Conservation (phyloP, 139 green algal genomes). For the Chlorella sp. region DNA sequence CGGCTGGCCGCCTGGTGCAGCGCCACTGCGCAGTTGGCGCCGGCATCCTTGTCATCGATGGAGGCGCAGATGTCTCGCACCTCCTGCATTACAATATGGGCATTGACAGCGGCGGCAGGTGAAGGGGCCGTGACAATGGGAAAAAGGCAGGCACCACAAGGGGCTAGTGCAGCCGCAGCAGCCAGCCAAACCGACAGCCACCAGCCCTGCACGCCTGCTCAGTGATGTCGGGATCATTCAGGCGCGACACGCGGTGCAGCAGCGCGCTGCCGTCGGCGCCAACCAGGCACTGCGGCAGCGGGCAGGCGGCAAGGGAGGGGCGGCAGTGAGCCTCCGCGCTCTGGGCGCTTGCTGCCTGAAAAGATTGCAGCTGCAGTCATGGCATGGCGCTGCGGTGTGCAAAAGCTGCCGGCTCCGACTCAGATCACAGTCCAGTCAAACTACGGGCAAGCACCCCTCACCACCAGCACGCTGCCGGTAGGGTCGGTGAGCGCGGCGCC, state of each 20-base stretch:
- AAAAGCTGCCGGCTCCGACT: too few relatives aligned
- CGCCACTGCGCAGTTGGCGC: conserved; percentile 50
- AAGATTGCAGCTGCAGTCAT: too few relatives aligned
- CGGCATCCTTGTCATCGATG: background rate
- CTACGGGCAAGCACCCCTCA: too few relatives aligned
- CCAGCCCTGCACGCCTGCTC: conserved; percentile 9
- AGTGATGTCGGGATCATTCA: conserved; percentile 56
- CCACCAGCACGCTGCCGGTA: conserved; percentile 59
- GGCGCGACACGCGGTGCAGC: conserved; percentile 60
- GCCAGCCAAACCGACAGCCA: background rate
- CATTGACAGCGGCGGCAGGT: too few relatives aligned
- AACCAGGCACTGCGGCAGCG: conserved; percentile 56
- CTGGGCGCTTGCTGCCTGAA: too few relatives aligned
- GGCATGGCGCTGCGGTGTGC: too few relatives aligned
- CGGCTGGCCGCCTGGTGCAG: conserved; percentile 18
- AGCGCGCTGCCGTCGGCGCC: conserved; percentile 52
- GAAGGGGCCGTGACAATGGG: too few relatives aligned
- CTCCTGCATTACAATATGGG: conserved; percentile 1
- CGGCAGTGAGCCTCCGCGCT: too few relatives aligned
- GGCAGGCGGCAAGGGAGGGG: too few relatives aligned
- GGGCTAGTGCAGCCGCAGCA: background rate
- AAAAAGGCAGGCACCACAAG: too few relatives aligned
- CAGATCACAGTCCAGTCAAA: too few relatives aligned
- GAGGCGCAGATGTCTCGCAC: conserved; percentile 59
- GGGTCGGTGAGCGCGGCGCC: conserved; percentile 61